These are phyloP conservation scores for Teratosphaeriaceae sp. DNA, from an alignment of 2,329 filamentous ascomycete species.

Conservation along the genomic window DNA sequence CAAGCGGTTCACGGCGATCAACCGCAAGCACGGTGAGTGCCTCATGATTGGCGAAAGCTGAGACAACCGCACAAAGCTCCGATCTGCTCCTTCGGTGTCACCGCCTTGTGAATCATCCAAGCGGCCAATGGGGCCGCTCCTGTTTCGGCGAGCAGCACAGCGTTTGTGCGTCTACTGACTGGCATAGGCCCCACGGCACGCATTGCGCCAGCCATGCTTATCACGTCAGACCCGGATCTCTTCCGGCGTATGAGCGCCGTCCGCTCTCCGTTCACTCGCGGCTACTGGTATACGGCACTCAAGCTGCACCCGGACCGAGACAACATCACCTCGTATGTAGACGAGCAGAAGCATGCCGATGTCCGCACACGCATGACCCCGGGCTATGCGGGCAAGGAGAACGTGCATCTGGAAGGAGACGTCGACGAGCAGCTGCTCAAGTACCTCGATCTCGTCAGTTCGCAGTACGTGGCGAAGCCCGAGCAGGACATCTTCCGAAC, in stretches of 20 bases:
- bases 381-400: conserved; percentile 36
- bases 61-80: background rate
- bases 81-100: conserved; percentile 1
- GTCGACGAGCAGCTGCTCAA: conserved; percentile 31
- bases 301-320: conserved; percentile 35
- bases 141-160: background rate
- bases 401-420: conserved; percentile 30
- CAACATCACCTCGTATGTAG: conserved; percentile 34
- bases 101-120: no score
- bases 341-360: conserved; percentile 33
- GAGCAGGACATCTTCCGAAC: conserved; percentile 25
- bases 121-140: no score
- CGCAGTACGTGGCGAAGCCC: conserved; percentile 29
- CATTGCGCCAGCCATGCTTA: conserved; percentile 31
- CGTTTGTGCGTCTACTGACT: background rate
- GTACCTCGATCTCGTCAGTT: conserved; percentile 27
- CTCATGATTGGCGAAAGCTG: background rate
- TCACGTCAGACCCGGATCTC: conserved; percentile 32
- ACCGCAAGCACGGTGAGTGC: conserved; percentile 32
- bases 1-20: conserved; percentile 30
- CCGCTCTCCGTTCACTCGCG: conserved; percentile 30
- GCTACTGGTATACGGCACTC: conserved; percentile 31
- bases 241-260: conserved; percentile 34
- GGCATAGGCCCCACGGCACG: conserved; percentile 32
- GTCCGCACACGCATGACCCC: conserved; percentile 32